These are phyloP conservation scores for Gossypium schwendimanii DNA, from an alignment of 441 rosid species.

Conservation along the genomic window DNA sequence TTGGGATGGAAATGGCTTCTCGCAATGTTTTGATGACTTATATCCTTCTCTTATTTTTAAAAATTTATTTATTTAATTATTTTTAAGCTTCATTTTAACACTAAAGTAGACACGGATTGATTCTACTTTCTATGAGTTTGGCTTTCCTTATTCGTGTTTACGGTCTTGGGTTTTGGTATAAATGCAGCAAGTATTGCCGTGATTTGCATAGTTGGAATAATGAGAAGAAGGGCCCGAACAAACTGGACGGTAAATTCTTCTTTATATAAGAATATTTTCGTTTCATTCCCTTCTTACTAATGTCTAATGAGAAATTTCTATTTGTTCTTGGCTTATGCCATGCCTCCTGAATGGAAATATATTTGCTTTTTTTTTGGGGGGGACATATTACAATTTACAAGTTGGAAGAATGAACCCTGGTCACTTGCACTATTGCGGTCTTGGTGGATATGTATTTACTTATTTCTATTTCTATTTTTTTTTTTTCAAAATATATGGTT, in stretches of 20 bases:
- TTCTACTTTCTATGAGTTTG: neutral
- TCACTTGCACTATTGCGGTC: too few species aligned
- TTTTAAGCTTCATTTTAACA: conserved; percentile 8
- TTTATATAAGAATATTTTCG: neutral
- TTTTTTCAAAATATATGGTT: neutral
- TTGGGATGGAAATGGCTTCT: conserved; percentile 42
- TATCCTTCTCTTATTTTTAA: conserved; percentile 44
- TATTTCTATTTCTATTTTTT: neutral
- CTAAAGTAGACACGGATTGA: neutral
- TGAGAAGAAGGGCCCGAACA: conserved; percentile 27
- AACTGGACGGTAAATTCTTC: conserved; percentile 37
- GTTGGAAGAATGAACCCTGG: too few species aligned
- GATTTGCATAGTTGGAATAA: conserved; percentile 39
- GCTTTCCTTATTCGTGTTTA: conserved; percentile 45
- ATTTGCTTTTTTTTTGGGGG: neutral
- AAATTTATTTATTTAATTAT: neutral
- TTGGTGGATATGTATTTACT: neutral
- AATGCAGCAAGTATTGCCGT: conserved; percentile 47
- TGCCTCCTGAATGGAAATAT: neutral
- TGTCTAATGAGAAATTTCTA: neutral
- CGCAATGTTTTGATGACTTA: conserved; percentile 50
- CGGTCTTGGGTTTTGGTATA: conserved; percentile 59
- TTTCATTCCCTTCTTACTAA: neutral
- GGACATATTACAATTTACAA: too few species aligned
- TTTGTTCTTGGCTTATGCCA: conserved; percentile 11